Evolutionary conservation across 2,329 filamentous ascomycete genomes (phyloP).

Genomic region (Phialophora verrucosa): DNA sequence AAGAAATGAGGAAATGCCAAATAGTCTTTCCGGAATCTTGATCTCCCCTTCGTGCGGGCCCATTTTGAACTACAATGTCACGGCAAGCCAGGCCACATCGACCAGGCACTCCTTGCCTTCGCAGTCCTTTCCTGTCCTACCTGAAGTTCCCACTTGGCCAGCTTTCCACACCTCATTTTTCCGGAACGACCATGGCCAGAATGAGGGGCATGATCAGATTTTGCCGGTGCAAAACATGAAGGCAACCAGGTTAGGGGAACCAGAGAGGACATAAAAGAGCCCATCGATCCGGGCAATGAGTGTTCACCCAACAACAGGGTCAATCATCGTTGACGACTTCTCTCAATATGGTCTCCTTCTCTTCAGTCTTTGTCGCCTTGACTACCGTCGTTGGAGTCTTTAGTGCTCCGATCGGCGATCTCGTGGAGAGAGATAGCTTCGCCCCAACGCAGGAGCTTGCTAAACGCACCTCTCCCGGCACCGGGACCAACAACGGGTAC

Average conservation of each 20-base stretch:
- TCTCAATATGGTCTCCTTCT: slow-evolving; percentile 41
- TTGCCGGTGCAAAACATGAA: background rate
- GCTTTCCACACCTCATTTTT: background rate
- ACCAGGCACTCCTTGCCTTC: background rate
- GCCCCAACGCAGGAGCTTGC: slow-evolving; percentile 33
- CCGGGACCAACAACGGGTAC: slow-evolving; percentile 51
- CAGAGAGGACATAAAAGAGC: background rate
- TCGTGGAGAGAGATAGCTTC: slow-evolving; percentile 33
- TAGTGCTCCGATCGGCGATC: slow-evolving; percentile 36
- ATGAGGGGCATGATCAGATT: slow-evolving; percentile 1
- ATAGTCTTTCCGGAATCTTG: background rate
- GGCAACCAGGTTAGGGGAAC: background rate
- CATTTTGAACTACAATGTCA: background rate
- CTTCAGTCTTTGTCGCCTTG: slow-evolving; percentile 39
- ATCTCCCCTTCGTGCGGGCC: background rate
- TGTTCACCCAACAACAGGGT: background rate
- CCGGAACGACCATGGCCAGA: slow-evolving; percentile 1
- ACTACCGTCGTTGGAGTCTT: slow-evolving; percentile 38
- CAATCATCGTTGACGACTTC: background rate
- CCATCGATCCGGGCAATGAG: background rate
- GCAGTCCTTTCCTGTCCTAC: background rate
- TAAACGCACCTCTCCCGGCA: slow-evolving; percentile 36
- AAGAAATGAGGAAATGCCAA: background rate
- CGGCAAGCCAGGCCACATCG: background rate
- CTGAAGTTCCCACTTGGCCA: background rate